phyloP scores from a whole-genome alignment of 176 grass and related monocot genomes.

The Chrysopogon serrulatus region DNA sequence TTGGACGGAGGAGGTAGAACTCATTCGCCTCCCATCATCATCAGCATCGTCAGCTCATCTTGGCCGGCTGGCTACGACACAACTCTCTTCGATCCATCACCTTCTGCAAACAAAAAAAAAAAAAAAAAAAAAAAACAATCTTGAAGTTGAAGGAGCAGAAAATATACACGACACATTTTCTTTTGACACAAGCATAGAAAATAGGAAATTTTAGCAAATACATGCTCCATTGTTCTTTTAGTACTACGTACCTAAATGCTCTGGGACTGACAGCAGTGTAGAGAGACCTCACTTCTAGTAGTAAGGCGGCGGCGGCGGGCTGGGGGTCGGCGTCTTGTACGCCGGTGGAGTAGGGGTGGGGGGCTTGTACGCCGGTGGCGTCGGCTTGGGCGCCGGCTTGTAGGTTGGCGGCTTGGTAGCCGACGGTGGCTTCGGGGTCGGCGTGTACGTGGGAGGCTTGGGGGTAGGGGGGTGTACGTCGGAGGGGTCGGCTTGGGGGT shows the following conservation, averaged over 20 bases:
- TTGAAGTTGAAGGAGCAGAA: neutral
- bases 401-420: neutral
- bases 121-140: no score
- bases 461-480: neutral
- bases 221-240: no score
- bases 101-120: constrained; percentile 10
- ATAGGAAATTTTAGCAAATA: no score
- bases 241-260: constrained; percentile 29
- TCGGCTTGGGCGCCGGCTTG: constrained; percentile 6
- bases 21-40: neutral
- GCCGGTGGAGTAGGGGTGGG: neutral
- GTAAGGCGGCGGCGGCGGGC: constrained; percentile 55
- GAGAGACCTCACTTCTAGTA: constrained; percentile 2
- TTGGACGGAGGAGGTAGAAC: neutral
- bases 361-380: neutral
- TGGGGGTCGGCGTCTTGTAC: constrained; percentile 17
- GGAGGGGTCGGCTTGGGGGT: neutral
- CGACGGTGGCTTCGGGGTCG: accelerated
- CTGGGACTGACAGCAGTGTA: neutral
- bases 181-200: no score
- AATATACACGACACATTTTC: neutral
- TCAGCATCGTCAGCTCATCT: constrained; percentile 1
- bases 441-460: neutral
- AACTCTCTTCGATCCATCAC: neutral
- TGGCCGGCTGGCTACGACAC: neutral